Percentiles rank a stretch among this genome's conserved stretches.
Conservation (phyloP, 495 filamentous ascomycete genomes). For the Xylaria castorea region DNA sequence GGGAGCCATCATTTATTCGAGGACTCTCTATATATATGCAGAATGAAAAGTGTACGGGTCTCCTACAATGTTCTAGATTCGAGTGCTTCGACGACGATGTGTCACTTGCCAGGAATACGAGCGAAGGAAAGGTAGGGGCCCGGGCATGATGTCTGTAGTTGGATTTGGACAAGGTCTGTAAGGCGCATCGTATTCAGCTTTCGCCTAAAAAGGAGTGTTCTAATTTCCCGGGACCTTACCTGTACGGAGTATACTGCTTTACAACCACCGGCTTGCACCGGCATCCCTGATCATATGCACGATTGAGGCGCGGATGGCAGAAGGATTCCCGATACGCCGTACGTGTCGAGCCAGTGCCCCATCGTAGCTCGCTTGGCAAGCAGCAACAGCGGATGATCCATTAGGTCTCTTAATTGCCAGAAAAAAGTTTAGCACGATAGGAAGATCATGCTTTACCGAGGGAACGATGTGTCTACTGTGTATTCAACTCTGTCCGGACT, state of each 20-base stretch:
- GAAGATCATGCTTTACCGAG: too few relatives aligned
- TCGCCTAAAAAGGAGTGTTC: slow-evolving; percentile 5
- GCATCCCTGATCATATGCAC: neutral
- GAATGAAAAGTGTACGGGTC: neutral
- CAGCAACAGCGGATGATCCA: too few relatives aligned
- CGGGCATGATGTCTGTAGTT: neutral
- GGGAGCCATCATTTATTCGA: neutral
- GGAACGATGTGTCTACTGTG: too few relatives aligned
- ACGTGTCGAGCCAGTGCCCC: neutral
- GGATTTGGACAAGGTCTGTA: slow-evolving; percentile 15
- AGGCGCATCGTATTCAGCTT: slow-evolving; percentile 2
- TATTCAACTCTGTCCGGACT: too few relatives aligned
- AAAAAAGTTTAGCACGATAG: too few relatives aligned
- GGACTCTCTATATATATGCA: slow-evolving; percentile 22
- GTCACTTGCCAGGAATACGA: slow-evolving; percentile 12
- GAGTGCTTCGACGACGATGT: slow-evolving; percentile 9
- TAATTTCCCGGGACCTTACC: neutral
- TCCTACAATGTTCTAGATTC: slow-evolving; percentile 7
- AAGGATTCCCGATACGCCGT: slow-evolving; percentile 13
- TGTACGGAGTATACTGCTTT: neutral
- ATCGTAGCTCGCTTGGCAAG: too few relatives aligned
- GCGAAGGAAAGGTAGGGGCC: neutral
- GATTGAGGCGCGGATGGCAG: neutral
- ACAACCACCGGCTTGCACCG: neutral
- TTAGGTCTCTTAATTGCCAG: too few relatives aligned